phyloP scores from a whole-genome alignment of 257 asterid species.

The Pogostemon cablin region DNA sequence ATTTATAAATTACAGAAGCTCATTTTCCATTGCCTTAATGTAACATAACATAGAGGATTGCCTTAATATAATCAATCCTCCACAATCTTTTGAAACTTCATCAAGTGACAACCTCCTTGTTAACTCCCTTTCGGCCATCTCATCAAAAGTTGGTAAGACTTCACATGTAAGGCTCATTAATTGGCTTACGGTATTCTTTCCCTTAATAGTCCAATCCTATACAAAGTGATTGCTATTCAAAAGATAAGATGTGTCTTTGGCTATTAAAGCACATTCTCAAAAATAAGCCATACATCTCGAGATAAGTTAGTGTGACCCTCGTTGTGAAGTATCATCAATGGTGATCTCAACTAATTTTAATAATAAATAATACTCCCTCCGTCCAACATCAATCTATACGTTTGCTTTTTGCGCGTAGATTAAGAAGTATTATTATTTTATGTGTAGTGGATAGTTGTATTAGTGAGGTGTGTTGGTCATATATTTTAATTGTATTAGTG shows the following conservation, averaged over 20 bases:
- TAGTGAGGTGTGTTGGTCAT: no score
- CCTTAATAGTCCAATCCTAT: no score
- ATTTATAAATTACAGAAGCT: not conserved
- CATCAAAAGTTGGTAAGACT: constrained; percentile 77
- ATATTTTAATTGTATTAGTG: no score
- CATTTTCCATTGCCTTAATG: constrained; percentile 15
- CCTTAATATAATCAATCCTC: no score
- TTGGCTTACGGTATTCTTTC: constrained; percentile 15
- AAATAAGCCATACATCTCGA: constrained; percentile 53
- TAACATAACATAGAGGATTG: not conserved
- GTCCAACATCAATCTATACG: no score
- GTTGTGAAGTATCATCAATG: constrained; percentile 40
- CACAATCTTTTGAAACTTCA: constrained; percentile 19
- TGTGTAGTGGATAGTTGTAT: no score
- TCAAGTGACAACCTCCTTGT: constrained; percentile 68
- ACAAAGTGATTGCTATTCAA: constrained; percentile 52
- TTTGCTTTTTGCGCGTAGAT: no score
- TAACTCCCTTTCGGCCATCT: constrained; percentile 55
- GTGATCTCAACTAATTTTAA: constrained; percentile 48
- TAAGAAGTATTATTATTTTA: no score
- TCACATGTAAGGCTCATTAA: constrained; percentile 53
- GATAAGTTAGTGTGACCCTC: constrained; percentile 33
- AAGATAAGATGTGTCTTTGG: constrained; percentile 35
- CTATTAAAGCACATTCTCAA: constrained; percentile 49
- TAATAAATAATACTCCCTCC: no score